Base-by-base conservation (phyloP, 345 rosid genomes). In the Rhizophora apiculata region DNA sequence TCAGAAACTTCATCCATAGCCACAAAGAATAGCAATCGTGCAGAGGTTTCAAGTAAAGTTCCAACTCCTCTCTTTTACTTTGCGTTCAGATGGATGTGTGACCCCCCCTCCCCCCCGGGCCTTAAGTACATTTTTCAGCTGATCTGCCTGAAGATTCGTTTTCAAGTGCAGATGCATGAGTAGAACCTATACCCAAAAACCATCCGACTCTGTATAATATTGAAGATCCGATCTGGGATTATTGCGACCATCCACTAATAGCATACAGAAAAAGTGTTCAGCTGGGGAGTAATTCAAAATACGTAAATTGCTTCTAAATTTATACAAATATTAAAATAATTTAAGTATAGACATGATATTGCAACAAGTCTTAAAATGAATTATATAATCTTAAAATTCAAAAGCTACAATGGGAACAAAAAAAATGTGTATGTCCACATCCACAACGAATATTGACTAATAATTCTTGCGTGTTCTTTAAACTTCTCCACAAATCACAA, bases 131-230 rank as follows among this genome's bases (percentile, higher is more conserved):
- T 69, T 71, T 85, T 92, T 18, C 82, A 88, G 20, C 88, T 94
- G 94, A 92, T 82, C 88, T 80, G 61, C 93, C 90, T 0, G 94
- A 92, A 65, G 92, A 85, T 24, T 85, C 85, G 74, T 89, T 90
- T 21, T 92, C 94, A 58, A 85, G 70, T 11, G 89, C 96, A 83
- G 85, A 86, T 46, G 92, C 84, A 75, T 84, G 8, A 15, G 29
- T 20, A n/a, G 60, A 26, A 60, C 7, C 32, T 3, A 30, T 27
- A 13, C 22, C 24, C 1, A 18, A 69, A 24, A 69, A 31, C 22
- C 8, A 11, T 32, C 22, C 51, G 55, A 54, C 10, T 36, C 46
- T 22, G 3, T 0, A 21, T n/a, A 2, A 49, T 0, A 48, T 30
- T 51, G 32, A 22, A 52, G 1, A 32, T 11, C 49, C 21, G 51